A percentile compares a stretch with the other conserved stretches of the same genome.
These are phyloP conservation scores for Colletotrichum filicis DNA, from an alignment of 2,329 filamentous ascomycete species.

Conservation along the genomic window DNA sequence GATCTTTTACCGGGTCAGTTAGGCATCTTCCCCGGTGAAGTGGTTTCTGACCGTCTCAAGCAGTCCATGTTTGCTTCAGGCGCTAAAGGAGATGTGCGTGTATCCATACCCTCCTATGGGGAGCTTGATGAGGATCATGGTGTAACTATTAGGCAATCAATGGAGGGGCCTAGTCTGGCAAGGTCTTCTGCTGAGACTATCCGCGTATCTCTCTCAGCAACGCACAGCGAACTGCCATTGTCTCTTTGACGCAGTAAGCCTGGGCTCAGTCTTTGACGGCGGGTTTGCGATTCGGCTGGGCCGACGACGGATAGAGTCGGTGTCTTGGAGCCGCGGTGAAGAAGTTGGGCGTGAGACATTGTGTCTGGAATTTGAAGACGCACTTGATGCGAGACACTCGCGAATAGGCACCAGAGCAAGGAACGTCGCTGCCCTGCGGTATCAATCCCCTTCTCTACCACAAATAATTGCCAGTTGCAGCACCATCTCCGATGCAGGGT, in stretches of 20 bases:
- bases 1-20: neutral
- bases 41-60: neutral
- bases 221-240: neutral
- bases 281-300: neutral
- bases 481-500: neutral
- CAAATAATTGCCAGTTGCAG: neutral
- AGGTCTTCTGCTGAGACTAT: neutral
- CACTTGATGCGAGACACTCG: neutral
- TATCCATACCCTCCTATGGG: neutral
- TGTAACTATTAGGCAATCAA: too few species aligned
- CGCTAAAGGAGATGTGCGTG: neutral
- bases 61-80: neutral
- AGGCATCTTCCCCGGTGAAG: slow-evolving; percentile 2
- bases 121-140: neutral
- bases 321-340: neutral
- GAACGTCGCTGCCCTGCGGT: neutral
- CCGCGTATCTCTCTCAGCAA: neutral
- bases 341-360: neutral
- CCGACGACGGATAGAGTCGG: neutral
- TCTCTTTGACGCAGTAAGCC: too few species aligned
- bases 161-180: neutral
- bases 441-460: neutral
- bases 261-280: neutral
- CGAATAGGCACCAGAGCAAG: neutral
- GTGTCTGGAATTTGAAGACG: too few species aligned